phyloP scores from a whole-genome alignment of 306 rosid genomes.

The Quercus aquifolioides region DNA sequence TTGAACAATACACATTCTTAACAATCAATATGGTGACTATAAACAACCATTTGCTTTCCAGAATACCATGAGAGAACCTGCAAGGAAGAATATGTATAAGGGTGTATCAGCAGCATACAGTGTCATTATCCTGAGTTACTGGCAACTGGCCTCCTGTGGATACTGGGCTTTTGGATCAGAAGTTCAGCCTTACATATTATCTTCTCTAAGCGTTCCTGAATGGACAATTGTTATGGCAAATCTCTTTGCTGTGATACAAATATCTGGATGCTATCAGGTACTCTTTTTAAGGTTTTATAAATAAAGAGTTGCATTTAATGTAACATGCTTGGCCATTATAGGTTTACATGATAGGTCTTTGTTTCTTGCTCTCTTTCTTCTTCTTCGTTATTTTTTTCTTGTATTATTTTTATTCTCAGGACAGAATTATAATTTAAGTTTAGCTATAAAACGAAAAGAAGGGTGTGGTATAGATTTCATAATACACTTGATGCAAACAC shows the following conservation, averaged over 20 bases:
- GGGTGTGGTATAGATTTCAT: too few species aligned
- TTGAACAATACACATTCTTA: background rate
- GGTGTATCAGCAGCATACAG: slow-evolving; percentile 66
- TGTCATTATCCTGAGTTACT: slow-evolving; percentile 56
- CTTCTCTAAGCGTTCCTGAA: slow-evolving; percentile 55
- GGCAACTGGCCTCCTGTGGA: slow-evolving; percentile 63
- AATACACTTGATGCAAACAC: too few species aligned
- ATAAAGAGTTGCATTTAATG: background rate
- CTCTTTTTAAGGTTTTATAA: background rate
- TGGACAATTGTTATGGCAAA: slow-evolving; percentile 80
- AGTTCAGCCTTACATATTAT: slow-evolving; percentile 63
- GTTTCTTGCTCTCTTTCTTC: background rate
- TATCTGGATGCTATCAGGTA: slow-evolving; percentile 80
- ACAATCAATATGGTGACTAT: background rate
- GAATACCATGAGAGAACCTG: slow-evolving; percentile 71
- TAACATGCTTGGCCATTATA: background rate
- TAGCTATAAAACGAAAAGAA: too few species aligned
- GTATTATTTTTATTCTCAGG: background rate
- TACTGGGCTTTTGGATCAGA: slow-evolving; percentile 80
- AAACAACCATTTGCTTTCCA: slow-evolving; percentile 20
- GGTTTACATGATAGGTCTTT: background rate
- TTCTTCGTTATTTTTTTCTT: background rate
- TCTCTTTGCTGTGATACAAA: slow-evolving; percentile 71
- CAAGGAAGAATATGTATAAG: slow-evolving; percentile 64
- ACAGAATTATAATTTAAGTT: background rate